Percentiles rank a stretch among this genome's conserved stretches.
Conservation (phyloP, 768 basidiomycete genomes). For the Tulasnella sp. region DNA sequence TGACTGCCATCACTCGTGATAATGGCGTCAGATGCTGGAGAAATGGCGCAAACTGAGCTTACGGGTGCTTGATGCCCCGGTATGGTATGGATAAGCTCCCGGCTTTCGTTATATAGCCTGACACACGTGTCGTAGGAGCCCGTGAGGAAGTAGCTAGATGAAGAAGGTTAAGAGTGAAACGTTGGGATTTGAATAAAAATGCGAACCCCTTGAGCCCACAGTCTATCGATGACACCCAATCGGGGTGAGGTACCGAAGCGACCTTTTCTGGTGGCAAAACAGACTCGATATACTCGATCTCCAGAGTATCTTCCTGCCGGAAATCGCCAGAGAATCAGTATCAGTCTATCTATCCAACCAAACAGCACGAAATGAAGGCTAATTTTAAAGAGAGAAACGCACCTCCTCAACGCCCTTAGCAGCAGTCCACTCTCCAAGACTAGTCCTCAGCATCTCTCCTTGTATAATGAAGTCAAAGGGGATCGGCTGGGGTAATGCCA, state of each 20-base stretch:
- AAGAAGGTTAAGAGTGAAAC: conserved; percentile 6
- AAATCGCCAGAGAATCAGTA: background rate
- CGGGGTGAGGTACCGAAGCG: conserved; percentile 70
- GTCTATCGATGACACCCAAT: conserved; percentile 83
- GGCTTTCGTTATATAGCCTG: conserved; percentile 60
- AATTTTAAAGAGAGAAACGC: conserved; percentile 19
- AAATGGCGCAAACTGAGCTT: conserved; percentile 49
- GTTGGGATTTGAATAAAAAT: conserved; percentile 12
- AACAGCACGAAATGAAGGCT: too few species aligned
- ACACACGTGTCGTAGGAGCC: conserved; percentile 71
- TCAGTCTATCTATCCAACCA: background rate
- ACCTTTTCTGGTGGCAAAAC: conserved; percentile 77
- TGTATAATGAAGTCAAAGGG: conserved; percentile 89
- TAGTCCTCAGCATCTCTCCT: conserved; percentile 65
- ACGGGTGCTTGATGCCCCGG: conserved; percentile 51
- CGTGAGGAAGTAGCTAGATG: conserved; percentile 52
- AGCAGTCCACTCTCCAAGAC: conserved; percentile 60
- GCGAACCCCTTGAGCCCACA: conserved; percentile 44
- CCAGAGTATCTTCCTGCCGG: conserved; percentile 70
- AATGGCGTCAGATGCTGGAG: conserved; percentile 20
- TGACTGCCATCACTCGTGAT: conserved; percentile 4
- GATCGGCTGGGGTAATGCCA: conserved; percentile 56
- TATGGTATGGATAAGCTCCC: conserved; percentile 40
- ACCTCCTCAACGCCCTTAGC: conserved; percentile 64
- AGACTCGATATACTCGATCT: conserved; percentile 86